phyloP scores from a whole-genome alignment of 352 stramenopile species.

The Phytophthora macrochlamydospora region DNA sequence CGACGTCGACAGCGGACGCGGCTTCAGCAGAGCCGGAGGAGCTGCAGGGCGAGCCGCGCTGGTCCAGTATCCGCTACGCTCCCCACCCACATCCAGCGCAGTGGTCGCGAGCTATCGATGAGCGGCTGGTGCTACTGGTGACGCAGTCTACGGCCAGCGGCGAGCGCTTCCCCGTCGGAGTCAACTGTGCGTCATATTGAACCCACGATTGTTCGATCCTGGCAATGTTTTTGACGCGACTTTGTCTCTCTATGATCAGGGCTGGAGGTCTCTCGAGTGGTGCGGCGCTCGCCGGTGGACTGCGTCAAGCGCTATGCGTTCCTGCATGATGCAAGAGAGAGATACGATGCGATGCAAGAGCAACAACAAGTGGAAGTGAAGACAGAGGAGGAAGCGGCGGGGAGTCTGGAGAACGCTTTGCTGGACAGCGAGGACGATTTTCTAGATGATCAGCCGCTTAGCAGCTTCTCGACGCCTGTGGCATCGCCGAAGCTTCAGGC shows the following conservation, averaged over 20 bases:
- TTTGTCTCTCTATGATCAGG: conserved; percentile 33
- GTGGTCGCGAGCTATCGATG: conserved; percentile 58
- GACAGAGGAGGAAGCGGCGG: conserved; percentile 11
- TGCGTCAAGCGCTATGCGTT: conserved; percentile 85
- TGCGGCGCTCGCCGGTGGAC: conserved; percentile 73
- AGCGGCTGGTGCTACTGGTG: conserved; percentile 66
- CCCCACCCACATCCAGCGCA: conserved; percentile 29
- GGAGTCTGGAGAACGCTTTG: conserved; percentile 25
- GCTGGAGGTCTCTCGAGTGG: conserved; percentile 67
- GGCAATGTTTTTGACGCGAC: neutral
- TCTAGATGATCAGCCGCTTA: conserved; percentile 57
- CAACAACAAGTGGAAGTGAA: conserved; percentile 25
- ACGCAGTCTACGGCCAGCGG: conserved; percentile 72
- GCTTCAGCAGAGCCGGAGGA: conserved; percentile 42
- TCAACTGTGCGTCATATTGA: conserved; percentile 70
- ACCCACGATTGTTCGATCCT: no score
- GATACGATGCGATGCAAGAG: conserved; percentile 28
- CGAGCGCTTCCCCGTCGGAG: conserved; percentile 80
- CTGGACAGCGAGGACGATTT: conserved; percentile 40
- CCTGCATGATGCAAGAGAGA: conserved; percentile 53
- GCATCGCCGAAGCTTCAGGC: conserved; percentile 61
- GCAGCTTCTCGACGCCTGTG: conserved; percentile 66
- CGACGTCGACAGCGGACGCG: conserved; percentile 3
- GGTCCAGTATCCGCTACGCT: conserved; percentile 60
- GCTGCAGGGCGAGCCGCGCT: conserved; percentile 67